Percentiles rank a stretch among this genome's conserved stretches.
Conservation (phyloP, 495 filamentous ascomycete genomes). For the Arthonia radiata region DNA sequence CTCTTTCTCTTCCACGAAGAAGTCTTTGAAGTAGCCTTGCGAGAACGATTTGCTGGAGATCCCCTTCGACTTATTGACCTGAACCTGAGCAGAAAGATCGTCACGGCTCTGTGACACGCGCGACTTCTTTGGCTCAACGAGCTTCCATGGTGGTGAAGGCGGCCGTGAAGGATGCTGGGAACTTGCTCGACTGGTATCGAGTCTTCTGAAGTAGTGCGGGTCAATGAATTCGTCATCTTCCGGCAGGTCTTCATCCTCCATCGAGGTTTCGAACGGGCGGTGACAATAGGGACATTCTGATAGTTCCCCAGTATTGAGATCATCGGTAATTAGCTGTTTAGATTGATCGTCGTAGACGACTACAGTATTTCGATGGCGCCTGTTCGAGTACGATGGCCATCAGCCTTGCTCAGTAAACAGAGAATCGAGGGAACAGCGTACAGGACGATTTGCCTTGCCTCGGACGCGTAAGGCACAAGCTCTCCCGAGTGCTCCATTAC, state of each 20-base stretch:
- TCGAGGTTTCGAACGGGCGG: slow-evolving; percentile 37
- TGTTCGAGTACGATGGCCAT: slow-evolving; percentile 12
- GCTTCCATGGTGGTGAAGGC: slow-evolving; percentile 25
- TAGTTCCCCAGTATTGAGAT: slow-evolving; percentile 27
- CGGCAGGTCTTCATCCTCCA: slow-evolving; percentile 3
- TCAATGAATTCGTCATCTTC: slow-evolving; percentile 47
- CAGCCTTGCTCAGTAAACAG: too few relatives aligned
- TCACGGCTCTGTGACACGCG: not conserved
- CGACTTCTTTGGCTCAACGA: slow-evolving; percentile 19
- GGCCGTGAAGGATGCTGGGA: slow-evolving; percentile 23
- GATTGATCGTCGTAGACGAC: slow-evolving; percentile 76
- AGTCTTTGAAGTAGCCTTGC: slow-evolving; percentile 69
- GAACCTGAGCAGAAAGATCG: not conserved
- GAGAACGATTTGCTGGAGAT: slow-evolving; percentile 74
- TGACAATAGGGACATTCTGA: slow-evolving; percentile 73
- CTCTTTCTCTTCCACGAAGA: slow-evolving; percentile 69
- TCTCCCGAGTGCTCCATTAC: too few relatives aligned
- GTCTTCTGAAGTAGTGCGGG: slow-evolving; percentile 83
- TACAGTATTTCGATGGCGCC: slow-evolving; percentile 75
- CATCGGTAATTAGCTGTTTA: slow-evolving; percentile 57
- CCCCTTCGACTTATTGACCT: slow-evolving; percentile 19
- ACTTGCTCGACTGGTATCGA: slow-evolving; percentile 33
- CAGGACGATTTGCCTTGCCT: too few relatives aligned
- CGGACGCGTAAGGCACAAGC: too few relatives aligned
- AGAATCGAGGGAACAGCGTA: too few relatives aligned